A percentile compares a stretch with the other conserved stretches of the same genome.
These are phyloP conservation scores for Blakeslea trispora DNA, from an alignment of 371 early-diverging fungal species.

Conservation along the genomic window DNA sequence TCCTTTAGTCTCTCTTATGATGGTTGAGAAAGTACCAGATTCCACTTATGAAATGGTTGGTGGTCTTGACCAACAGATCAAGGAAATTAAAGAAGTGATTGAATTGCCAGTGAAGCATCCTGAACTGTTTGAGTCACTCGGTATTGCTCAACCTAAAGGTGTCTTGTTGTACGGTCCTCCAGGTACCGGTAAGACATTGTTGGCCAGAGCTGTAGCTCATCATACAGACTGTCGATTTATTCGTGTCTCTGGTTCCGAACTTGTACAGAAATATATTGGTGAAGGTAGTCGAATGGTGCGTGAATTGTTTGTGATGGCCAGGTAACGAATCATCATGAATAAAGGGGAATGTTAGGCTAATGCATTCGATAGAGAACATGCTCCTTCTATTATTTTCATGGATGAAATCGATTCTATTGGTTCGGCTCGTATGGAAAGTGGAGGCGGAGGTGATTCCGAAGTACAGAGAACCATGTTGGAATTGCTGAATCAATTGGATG, in stretches of 20 bases:
- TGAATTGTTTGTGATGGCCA: constrained; percentile 99
- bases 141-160: constrained; percentile 72
- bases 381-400: constrained; percentile 99
- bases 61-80: constrained; percentile 99
- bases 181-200: constrained; percentile 99
- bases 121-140: constrained; percentile 52
- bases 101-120: constrained; percentile 96
- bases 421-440: constrained; percentile 98
- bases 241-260: constrained; percentile 99
- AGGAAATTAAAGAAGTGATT: constrained; percentile 99
- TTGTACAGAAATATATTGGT: constrained; percentile 98
- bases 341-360: background rate
- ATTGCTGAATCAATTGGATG: constrained; percentile 99
- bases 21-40: constrained; percentile 99
- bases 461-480: constrained; percentile 99
- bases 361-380: constrained; percentile 75
- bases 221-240: constrained; percentile 99
- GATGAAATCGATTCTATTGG: constrained; percentile 99
- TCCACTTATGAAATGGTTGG: constrained; percentile 99
- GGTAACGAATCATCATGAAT: too few species aligned
- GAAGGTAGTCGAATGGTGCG: constrained; percentile 99
- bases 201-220: constrained; percentile 99
- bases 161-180: constrained; percentile 99
- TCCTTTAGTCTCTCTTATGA: constrained; percentile 99
- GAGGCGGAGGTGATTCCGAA: constrained; percentile 98